Evolutionary conservation across 257 asterid genomes (phyloP).

Genomic region (Paulownia fortunei): DNA sequence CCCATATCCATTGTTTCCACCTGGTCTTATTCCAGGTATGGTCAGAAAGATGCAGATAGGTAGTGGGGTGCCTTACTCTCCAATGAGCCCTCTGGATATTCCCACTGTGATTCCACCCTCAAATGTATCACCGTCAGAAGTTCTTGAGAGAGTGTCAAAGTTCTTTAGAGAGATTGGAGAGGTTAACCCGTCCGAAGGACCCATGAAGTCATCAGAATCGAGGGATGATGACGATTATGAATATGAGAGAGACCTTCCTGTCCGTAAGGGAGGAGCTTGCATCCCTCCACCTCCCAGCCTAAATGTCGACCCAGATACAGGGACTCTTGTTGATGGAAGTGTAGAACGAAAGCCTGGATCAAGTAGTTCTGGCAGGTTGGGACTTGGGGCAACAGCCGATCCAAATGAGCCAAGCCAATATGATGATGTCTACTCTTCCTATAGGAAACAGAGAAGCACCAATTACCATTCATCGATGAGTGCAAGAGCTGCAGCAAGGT

Average conservation of each 20-base stretch:
- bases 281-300: conserved; percentile 90
- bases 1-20: conserved; percentile 89
- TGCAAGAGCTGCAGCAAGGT: conserved; percentile 75
- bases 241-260: conserved; percentile 67
- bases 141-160: conserved; percentile 89
- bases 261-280: conserved; percentile 91
- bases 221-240: conserved; percentile 64
- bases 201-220: conserved; percentile 63
- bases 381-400: conserved; percentile 82
- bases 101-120: conserved; percentile 92
- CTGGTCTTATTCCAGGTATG: conserved; percentile 99
- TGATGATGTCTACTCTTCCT: conserved; percentile 92
- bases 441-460: conserved; percentile 90
- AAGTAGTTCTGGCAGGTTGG: conserved; percentile 70
- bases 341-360: conserved; percentile 71
- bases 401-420: conserved; percentile 89
- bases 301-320: conserved; percentile 63
- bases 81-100: conserved; percentile 95
- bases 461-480: conserved; percentile 85
- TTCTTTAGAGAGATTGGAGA: conserved; percentile 92
- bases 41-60: conserved; percentile 98
- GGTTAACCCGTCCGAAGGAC: conserved; percentile 93
- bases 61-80: conserved; percentile 98
- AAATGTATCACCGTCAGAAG: conserved; percentile 70
- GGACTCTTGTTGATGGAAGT: conserved; percentile 71